These are phyloP conservation scores for Salvia sclarea DNA, from an alignment of 305 asterid species.

Conservation along the genomic window DNA sequence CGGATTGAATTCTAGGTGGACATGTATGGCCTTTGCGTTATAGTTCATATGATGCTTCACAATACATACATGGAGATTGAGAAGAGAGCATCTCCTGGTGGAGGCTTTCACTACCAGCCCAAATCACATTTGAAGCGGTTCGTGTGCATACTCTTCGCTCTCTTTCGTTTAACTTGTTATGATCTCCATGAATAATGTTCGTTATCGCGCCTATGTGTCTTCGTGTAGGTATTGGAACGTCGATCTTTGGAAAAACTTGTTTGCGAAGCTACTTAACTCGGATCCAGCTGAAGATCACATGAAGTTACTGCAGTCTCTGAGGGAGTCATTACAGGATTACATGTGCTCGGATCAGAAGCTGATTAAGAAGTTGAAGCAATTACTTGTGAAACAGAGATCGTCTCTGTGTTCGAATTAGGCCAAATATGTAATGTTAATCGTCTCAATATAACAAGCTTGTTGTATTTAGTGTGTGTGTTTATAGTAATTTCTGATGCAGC, in stretches of 20 bases:
- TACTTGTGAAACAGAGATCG: slow-evolving; percentile 66
- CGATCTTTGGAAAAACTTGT: slow-evolving; percentile 76
- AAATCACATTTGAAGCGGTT: slow-evolving; percentile 74
- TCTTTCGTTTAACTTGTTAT: no score
- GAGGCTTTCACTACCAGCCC: slow-evolving; percentile 61
- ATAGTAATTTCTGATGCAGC: not conserved
- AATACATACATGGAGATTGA: slow-evolving; percentile 82
- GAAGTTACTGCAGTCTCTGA: slow-evolving; percentile 51
- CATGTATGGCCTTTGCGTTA: slow-evolving; percentile 75
- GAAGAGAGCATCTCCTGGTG: slow-evolving; percentile 49
- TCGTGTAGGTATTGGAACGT: slow-evolving; percentile 68
- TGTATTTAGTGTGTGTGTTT: slow-evolving; percentile 16
- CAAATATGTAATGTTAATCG: not conserved
- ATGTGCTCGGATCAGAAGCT: slow-evolving; percentile 73
- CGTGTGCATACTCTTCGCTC: no score
- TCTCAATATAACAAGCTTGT: not conserved
- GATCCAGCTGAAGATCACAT: slow-evolving; percentile 63
- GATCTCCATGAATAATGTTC: not conserved
- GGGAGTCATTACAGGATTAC: slow-evolving; percentile 71
- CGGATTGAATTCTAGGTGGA: slow-evolving; percentile 61
- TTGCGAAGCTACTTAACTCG: slow-evolving; percentile 60
- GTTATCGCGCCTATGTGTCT: no score
- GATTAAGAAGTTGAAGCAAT: slow-evolving; percentile 65
- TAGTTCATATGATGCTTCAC: slow-evolving; percentile 88
- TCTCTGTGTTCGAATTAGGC: slow-evolving; percentile 67